Percentiles rank a stretch among this genome's conserved stretches.
These are phyloP conservation scores for Manihot esculenta DNA, from an alignment of 441 rosid genomes.

Conservation along the genomic window DNA sequence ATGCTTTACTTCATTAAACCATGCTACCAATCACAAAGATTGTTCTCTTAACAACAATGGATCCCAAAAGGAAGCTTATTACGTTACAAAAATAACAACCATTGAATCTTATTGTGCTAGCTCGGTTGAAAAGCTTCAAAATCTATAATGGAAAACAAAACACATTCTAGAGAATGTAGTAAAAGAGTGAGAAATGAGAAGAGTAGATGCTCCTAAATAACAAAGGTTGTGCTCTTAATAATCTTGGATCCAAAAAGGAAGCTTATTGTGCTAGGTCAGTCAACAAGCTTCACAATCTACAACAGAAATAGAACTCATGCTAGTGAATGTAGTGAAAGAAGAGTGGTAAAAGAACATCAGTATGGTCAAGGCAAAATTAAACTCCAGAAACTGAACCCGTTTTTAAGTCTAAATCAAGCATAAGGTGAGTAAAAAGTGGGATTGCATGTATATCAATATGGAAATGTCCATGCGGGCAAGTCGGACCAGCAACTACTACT, in stretches of 20 bases:
- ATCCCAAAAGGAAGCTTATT: too few relatives aligned
- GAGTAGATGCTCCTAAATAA: not conserved
- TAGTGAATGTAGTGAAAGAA: not conserved
- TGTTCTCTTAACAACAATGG: too few relatives aligned
- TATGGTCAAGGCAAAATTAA: not conserved
- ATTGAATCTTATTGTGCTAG: too few relatives aligned
- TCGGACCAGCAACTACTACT: not conserved
- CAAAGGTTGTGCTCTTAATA: conserved; percentile 1
- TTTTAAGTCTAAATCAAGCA: not conserved
- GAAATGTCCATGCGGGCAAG: not conserved
- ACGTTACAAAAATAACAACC: too few relatives aligned
- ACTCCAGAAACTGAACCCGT: not conserved
- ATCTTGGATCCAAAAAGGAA: not conserved
- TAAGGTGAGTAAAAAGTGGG: not conserved
- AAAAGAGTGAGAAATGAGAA: too few relatives aligned
- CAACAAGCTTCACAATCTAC: conserved; percentile 7
- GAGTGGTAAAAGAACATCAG: conserved; percentile 1
- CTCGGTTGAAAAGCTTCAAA: too few relatives aligned
- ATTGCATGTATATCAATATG: not conserved
- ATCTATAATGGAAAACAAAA: too few relatives aligned
- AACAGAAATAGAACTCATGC: not conserved
- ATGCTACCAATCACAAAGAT: too few relatives aligned
- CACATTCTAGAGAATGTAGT: too few relatives aligned
- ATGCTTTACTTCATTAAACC: not conserved
- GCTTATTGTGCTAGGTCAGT: conserved; percentile 1